A percentile compares a stretch with the other conserved stretches of the same genome.
phyloP scores from a whole-genome alignment of 257 asterid genomes.

The Solanum paucissectum region DNA sequence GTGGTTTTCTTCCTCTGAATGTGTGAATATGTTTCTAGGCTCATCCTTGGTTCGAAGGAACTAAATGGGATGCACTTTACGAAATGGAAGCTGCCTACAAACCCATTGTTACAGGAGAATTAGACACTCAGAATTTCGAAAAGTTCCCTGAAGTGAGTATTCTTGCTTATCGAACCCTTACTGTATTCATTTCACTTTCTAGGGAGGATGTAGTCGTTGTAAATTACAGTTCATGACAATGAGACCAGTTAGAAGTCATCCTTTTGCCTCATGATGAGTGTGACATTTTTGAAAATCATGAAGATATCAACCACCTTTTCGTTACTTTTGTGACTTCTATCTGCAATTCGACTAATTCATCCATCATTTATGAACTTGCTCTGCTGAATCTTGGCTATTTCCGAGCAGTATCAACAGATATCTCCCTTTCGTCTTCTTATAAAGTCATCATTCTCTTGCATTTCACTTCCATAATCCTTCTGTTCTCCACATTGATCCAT shows the following conservation, averaged over 20 bases:
- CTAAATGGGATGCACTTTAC: slow-evolving; percentile 77
- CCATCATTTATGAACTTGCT: not conserved
- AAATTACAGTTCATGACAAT: not conserved
- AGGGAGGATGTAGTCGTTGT: not conserved
- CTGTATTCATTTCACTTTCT: not conserved
- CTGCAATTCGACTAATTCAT: not conserved
- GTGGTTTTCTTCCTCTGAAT: not conserved
- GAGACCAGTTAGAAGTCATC: not conserved
- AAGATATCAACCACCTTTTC: not conserved
- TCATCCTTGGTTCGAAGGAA: slow-evolving; percentile 77
- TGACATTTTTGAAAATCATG: not conserved
- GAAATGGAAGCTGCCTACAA: slow-evolving; percentile 96
- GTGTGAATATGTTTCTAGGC: slow-evolving; percentile 39
- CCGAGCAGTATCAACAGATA: not conserved
- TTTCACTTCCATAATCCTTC: not conserved
- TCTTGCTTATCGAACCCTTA: not conserved
- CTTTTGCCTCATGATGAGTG: not conserved
- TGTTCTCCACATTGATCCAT: not conserved
- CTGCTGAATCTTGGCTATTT: not conserved
- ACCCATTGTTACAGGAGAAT: slow-evolving; percentile 76
- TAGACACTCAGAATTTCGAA: slow-evolving; percentile 94
- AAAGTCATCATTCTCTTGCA: not conserved
- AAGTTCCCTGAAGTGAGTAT: slow-evolving; percentile 75
- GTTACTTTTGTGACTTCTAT: not conserved
- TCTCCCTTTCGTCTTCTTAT: not conserved